Base-by-base conservation (phyloP, 2,329 filamentous ascomycete genomes). In the Alternaria burnsii region DNA sequence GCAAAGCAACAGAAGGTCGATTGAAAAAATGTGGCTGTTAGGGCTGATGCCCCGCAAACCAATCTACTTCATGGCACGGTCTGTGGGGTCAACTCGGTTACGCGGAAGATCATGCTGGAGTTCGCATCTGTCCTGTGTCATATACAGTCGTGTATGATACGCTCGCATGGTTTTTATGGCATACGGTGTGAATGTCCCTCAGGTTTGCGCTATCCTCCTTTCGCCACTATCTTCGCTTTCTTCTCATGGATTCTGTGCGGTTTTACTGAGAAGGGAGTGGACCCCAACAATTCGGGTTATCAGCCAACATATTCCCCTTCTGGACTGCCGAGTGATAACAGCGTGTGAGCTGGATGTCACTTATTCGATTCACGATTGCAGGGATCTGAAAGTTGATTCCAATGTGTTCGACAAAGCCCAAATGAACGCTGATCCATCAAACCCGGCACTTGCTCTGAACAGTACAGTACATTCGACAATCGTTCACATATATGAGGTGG, bases 381-480 rank as follows among this genome's bases (percentile, higher is more conserved):
- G 18, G 55, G 59, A 30, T 41, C 18, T 34, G 4, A 36, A 55
- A 14, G 59, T 62, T 59, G 48, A 32, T 28, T 28, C 28, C 10
- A 58, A 61, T 58, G 54, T 55, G 36, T 34, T 16, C 3, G 41
- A 52, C n/a, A 48, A 52, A 36, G 12, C 26, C 32, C 47, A 63
- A 58, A 61, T 63, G 61, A 63, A 55, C 20, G 26, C 16, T 52
- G 28, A 41, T 20, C 42, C 41, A 42, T 40, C 32, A 7, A 55
- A 18, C 42, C 41, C 61, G 61, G 61, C 61, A 63, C 51, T 53
- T 61, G 44, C 44, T 38, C 50, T 52, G 12, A 4, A 38, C 36
- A 24, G 2, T n/a, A 28, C 16, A 42, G 18, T 22, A 11, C 28
- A 20, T 46, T 30, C 12, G 14, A 6, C 18, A 32, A 12, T 36